These are phyloP conservation scores for Phoma herbarum DNA, from an alignment of 2,329 filamentous ascomycete species.

Conservation along the genomic window DNA sequence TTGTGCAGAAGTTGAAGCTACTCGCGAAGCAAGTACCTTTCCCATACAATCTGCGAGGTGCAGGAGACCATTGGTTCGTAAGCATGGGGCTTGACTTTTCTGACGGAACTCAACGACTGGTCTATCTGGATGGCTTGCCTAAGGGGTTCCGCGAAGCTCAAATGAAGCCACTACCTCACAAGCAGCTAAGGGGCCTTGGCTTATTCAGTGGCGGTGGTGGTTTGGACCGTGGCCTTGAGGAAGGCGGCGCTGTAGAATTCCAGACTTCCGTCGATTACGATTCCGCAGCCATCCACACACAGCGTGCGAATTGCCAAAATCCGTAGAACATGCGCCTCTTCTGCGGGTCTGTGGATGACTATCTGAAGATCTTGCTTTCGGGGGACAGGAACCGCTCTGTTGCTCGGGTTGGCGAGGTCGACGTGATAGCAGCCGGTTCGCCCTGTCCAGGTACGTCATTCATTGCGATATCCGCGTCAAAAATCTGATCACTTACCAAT, in stretches of 20 bases:
- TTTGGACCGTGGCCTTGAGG: conserved; percentile 78
- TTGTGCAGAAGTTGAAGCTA: conserved; percentile 56
- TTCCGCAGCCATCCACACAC: conserved; percentile 72
- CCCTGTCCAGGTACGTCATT: conserved; percentile 67
- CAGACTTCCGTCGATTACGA: conserved; percentile 74
- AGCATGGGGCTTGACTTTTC: conserved; percentile 45
- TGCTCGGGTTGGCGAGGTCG: conserved; percentile 69
- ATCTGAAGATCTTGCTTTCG: conserved; percentile 64
- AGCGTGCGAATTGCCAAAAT: conserved; percentile 70
- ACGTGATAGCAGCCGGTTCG: conserved; percentile 75
- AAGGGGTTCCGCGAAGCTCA: conserved; percentile 60
- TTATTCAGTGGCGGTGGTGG: conserved; percentile 82
- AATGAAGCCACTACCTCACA: conserved; percentile 55
- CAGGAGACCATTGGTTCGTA: conserved; percentile 72
- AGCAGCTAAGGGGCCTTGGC: conserved; percentile 63
- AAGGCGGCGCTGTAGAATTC: conserved; percentile 71
- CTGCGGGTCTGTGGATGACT: conserved; percentile 76
- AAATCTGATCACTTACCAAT: background rate
- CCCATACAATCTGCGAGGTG: conserved; percentile 72
- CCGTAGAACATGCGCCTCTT: conserved; percentile 62
- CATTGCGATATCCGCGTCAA: background rate
- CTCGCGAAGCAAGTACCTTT: conserved; percentile 56
- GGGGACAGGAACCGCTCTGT: conserved; percentile 56
- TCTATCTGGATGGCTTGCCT: conserved; percentile 23
- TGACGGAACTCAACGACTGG: conserved; percentile 7